Base-by-base conservation (phyloP, 495 filamentous ascomycete genomes). In the Penicillium coprophilum region DNA sequence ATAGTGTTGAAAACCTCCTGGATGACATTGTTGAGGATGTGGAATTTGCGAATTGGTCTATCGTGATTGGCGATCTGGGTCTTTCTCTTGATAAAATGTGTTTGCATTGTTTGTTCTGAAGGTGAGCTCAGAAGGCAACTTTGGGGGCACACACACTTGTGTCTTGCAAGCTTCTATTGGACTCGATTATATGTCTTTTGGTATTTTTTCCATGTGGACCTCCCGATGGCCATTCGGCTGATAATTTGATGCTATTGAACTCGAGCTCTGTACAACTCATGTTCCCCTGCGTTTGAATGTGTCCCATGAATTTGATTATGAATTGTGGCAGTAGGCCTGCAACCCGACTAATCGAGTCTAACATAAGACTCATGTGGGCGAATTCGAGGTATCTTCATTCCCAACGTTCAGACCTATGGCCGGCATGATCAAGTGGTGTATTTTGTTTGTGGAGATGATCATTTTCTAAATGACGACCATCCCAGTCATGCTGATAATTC, bases 71-170 rank as follows among this genome's bases (percentile, higher is more conserved):
- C 19, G 48, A 58, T 47, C 46, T 52, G 51, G 41, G 54, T 56
- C 57, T 63, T 65, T 67, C 64, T 60, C 53, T 48, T 48, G 56
- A 47, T 57, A 19, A 43, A 30, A n/a, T 41, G 23, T 58, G 70
- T 73, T 73, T 73, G 68, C 64, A 71, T 43, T 66, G 70, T 73
- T 73, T 72, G 69, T 34, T 57, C 13, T 17, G 27, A 15, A 46
- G 28, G 6, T 7, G 31, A 32, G 13, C 24, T 27, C 24, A 27
- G 32, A 13, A 36, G 32, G 11, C 3, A 12, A 12, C 9, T 3
- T 4, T 32, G 31, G 10, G 12, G 30, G 10, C 30, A 13, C 12
- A 32, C 13, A 51, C 19, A 40, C 21, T 5, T 20, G 17, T 12
- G 2, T 45, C 32, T 36, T 36, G 32, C 32, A 15, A 36, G 32